Conservation (phyloP, 768 basidiomycete genomes). For the Lactarius akahatsu region DNA sequence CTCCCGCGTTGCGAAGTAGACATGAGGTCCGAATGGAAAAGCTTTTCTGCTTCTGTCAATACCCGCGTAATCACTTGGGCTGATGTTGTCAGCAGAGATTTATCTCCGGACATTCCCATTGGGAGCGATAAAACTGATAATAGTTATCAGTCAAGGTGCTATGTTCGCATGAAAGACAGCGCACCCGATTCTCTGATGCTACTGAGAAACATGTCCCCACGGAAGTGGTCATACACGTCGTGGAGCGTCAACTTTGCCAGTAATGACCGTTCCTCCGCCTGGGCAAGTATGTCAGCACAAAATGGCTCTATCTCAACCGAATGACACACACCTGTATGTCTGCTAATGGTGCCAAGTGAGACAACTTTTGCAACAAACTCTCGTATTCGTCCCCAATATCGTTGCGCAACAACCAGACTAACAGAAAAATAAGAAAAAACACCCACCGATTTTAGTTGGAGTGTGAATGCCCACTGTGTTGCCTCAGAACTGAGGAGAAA, state of each 20-base stretch:
- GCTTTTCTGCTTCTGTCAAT: conserved; percentile 64
- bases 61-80: conserved; percentile 58
- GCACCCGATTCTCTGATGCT: conserved; percentile 88
- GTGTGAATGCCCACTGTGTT: conserved; percentile 56
- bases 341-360: conserved; percentile 53
- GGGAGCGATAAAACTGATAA: conserved; percentile 76
- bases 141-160: not conserved
- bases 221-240: conserved; percentile 74
- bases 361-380: conserved; percentile 55
- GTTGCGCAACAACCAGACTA: conserved; percentile 69
- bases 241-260: conserved; percentile 78
- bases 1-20: conserved; percentile 57
- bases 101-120: conserved; percentile 64
- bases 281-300: not conserved
- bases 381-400: conserved; percentile 53
- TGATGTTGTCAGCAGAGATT: conserved; percentile 41
- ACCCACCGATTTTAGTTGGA: not conserved
- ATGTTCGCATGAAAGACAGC: conserved; percentile 34
- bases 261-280: conserved; percentile 76
- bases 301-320: not conserved
- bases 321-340: conserved; percentile 51
- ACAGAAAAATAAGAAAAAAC: conserved; percentile 14
- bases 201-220: conserved; percentile 84
- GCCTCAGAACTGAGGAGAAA: conserved; percentile 59
- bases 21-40: conserved; percentile 67